Evolutionary conservation across 176 grass and related monocot species (phyloP).

Genomic region (Zoysia pacifica): DNA sequence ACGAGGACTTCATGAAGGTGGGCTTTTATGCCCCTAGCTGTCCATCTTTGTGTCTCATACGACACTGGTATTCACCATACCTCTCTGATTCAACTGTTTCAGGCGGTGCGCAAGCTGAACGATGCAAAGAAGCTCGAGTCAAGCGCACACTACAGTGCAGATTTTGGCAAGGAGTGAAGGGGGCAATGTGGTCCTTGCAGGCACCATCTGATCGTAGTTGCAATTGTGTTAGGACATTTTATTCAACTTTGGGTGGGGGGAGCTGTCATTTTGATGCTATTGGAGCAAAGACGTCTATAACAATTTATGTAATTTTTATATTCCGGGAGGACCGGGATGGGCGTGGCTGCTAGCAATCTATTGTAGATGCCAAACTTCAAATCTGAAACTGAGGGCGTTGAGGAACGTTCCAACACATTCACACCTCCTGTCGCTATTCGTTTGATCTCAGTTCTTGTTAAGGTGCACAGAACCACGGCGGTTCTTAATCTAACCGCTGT

Average conservation of each 20-base stretch:
- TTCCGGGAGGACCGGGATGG: constrained; percentile 21
- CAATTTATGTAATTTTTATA: not conserved
- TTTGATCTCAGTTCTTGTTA: not conserved
- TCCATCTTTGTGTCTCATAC: not conserved
- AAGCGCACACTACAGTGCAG: constrained; percentile 73
- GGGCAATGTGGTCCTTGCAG: not conserved
- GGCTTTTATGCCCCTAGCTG: not conserved
- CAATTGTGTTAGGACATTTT: not conserved
- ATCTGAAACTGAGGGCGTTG: constrained; percentile 8
- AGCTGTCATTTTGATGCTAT: not conserved
- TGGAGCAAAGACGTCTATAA: not conserved
- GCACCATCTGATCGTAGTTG: not conserved
- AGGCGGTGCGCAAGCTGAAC: constrained; percentile 89
- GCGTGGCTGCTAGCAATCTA: not conserved
- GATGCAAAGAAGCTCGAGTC: constrained; percentile 96
- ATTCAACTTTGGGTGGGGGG: not conserved
- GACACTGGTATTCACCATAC: not conserved
- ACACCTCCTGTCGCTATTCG: not conserved
- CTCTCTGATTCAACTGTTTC: constrained; percentile 15
- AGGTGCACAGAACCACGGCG: too few relatives aligned
- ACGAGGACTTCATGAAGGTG: constrained; percentile 99
- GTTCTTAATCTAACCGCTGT: too few relatives aligned
- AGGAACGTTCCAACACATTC: not conserved
- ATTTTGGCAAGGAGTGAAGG: constrained; percentile 80
- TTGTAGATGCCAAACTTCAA: not conserved